phyloP scores from a whole-genome alignment of 2,329 filamentous ascomycete species.

The Biscogniauxia sp. region DNA sequence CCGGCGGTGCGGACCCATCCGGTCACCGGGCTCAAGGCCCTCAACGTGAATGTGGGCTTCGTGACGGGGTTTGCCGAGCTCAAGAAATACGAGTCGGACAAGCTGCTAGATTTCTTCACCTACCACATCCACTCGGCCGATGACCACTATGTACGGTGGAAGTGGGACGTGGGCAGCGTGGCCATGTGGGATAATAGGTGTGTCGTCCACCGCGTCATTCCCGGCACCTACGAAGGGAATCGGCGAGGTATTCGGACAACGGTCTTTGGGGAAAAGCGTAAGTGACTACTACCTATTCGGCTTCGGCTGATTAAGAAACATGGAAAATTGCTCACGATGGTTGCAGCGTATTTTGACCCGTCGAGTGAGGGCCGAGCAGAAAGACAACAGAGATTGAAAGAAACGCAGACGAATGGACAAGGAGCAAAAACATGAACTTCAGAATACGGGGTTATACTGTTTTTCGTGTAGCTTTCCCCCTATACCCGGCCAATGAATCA shows the following conservation, averaged over 20 bases:
- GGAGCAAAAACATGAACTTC: neutral
- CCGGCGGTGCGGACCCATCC: slow-evolving; percentile 49
- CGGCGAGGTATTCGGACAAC: slow-evolving; percentile 41
- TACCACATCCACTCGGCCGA: slow-evolving; percentile 48
- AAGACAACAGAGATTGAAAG: slow-evolving; percentile 24
- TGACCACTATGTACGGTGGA: slow-evolving; percentile 49
- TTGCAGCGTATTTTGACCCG: slow-evolving; percentile 33
- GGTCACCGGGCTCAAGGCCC: slow-evolving; percentile 44
- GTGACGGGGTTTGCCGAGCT: slow-evolving; percentile 48
- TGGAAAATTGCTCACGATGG: slow-evolving; percentile 1
- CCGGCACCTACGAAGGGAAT: slow-evolving; percentile 37
- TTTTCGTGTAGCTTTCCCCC: neutral
- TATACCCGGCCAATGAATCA: too few species aligned
- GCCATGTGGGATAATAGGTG: slow-evolving; percentile 51
- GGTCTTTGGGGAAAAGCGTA: slow-evolving; percentile 45
- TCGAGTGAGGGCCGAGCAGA: slow-evolving; percentile 31
- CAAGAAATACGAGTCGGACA: slow-evolving; percentile 47
- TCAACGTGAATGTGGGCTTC: slow-evolving; percentile 46
- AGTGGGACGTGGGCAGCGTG: slow-evolving; percentile 47
- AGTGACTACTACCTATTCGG: slow-evolving; percentile 15
- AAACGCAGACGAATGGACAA: slow-evolving; percentile 10
- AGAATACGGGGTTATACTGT: neutral
- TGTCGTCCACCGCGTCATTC: slow-evolving; percentile 41
- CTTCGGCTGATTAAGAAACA: neutral
- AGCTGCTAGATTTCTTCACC: slow-evolving; percentile 44